Evolutionary conservation across 352 stramenopile genomes (phyloP), one percentile per base, ranked within the genome.

Genomic region (Pythium monospermum): DNA sequence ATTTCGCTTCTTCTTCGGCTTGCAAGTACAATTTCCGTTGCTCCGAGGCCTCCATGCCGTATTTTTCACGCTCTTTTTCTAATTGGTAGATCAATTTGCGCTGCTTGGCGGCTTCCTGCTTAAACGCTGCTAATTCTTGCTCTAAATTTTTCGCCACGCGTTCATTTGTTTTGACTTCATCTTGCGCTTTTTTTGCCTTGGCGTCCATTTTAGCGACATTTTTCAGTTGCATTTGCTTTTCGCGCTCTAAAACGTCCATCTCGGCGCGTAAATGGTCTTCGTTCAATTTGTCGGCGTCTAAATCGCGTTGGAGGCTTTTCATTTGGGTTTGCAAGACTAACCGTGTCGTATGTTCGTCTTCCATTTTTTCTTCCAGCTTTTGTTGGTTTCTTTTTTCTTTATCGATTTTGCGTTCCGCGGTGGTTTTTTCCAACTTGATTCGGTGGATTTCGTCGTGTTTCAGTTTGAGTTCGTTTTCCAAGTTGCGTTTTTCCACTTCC

Each of bases 51-150:
- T 93, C 83, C 58, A 89, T 87, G 6, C 89, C 89, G 59, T 96
- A 89, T 61, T 95, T 94, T 60, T 97, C 91, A 8, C 88, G 83
- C 58, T 97, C 91, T 51, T 96, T 94, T 68, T 97, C 92, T 4
- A 97, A 71, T 48, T 95, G 80, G 41, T 94, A 94, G 21, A 96
- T 91, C 19, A 94, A 64, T 59, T 96, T 96, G 32, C 84, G 73
- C 59, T 96, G 83, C 57, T 96, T 96, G 3, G 74, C 60, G 0
- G 85, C 85, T 66, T 97, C 80, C 13, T 76, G 57, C 64, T 95
- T 92, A 61, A 90, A 91, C 16, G 73, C 77, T 27, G 83, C 82
- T 10, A 92, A 65, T 47, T 94, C 82, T 49, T 90, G 77, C 44
- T 91, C 77, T 22, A 92, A 59, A 41, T 90, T 90, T 55, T 89